These are phyloP conservation scores for Graphilbum fragrans DNA, from an alignment of 2,329 filamentous ascomycete genomes.

Conservation along the genomic window DNA sequence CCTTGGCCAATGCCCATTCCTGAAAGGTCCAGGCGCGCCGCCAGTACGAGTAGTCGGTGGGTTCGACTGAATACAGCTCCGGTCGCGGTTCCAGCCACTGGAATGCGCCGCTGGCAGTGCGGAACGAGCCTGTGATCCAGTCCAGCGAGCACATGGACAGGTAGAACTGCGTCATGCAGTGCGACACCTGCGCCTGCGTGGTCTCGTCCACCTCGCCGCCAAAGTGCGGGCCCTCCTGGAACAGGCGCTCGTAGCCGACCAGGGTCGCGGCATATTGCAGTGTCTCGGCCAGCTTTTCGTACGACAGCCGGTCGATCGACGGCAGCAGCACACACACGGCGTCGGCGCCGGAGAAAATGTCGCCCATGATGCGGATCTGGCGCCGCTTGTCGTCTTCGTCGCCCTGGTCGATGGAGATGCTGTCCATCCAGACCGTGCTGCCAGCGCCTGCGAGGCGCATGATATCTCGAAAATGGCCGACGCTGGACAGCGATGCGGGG, in stretches of 20 bases:
- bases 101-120: neutral
- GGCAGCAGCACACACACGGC: neutral
- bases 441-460: neutral
- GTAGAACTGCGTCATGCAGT: neutral
- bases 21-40: neutral
- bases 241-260: neutral
- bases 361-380: neutral
- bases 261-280: neutral
- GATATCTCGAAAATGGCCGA: neutral
- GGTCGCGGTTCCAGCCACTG: neutral
- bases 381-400: neutral
- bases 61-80: neutral
- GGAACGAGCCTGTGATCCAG: neutral
- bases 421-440: neutral
- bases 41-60: neutral
- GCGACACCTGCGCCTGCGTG: neutral
- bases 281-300: neutral
- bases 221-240: neutral
- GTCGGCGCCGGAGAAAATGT: neutral
- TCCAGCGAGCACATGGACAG: neutral
- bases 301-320: neutral
- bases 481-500: neutral
- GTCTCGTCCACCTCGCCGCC: neutral
- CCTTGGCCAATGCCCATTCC: neutral
- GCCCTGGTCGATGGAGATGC: neutral